A percentile compares a stretch with the other conserved stretches of the same genome.
Conservation (phyloP, 495 filamentous ascomycete species). For the Copromyces sp. region DNA sequence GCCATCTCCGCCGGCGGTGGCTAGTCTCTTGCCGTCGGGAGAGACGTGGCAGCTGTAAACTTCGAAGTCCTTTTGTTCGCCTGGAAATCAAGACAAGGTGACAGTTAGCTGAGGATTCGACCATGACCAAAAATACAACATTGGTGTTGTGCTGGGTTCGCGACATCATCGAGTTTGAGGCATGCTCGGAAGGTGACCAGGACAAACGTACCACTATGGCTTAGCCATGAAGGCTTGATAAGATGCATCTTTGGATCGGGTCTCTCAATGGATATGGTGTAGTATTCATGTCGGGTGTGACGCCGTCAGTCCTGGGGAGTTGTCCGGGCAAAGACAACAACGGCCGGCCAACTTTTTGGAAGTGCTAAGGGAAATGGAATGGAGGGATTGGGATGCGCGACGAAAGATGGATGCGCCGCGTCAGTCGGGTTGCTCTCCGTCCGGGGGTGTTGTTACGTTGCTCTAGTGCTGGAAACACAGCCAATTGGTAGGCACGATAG, state of each 20-base stretch:
- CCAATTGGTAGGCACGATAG: neutral
- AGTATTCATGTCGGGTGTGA: conserved; percentile 20
- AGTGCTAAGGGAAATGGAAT: conserved; percentile 1
- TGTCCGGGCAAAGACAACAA: neutral
- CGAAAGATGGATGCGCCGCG: conserved; percentile 7
- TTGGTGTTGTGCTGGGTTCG: neutral
- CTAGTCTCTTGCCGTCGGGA: conserved; percentile 81
- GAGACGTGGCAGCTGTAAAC: conserved; percentile 97
- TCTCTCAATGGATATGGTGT: conserved; percentile 10
- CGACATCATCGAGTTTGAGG: neutral
- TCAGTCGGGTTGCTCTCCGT: neutral
- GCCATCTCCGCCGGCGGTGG: conserved; percentile 93
- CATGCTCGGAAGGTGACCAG: neutral
- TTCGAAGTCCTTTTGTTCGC: conserved; percentile 93
- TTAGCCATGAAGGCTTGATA: conserved; percentile 89
- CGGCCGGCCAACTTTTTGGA: conserved; percentile 1
- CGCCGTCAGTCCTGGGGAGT: neutral
- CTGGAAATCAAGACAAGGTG: conserved; percentile 33
- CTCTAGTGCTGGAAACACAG: neutral
- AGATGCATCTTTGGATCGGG: conserved; percentile 53
- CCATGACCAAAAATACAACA: neutral
- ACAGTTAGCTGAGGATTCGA: conserved; percentile 4
- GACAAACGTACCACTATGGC: conserved; percentile 61
- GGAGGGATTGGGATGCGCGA: conserved; percentile 8
- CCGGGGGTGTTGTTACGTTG: neutral